These are phyloP conservation scores for Verticillium longisporum DNA, from an alignment of 2,329 filamentous ascomycete species.

Conservation along the genomic window DNA sequence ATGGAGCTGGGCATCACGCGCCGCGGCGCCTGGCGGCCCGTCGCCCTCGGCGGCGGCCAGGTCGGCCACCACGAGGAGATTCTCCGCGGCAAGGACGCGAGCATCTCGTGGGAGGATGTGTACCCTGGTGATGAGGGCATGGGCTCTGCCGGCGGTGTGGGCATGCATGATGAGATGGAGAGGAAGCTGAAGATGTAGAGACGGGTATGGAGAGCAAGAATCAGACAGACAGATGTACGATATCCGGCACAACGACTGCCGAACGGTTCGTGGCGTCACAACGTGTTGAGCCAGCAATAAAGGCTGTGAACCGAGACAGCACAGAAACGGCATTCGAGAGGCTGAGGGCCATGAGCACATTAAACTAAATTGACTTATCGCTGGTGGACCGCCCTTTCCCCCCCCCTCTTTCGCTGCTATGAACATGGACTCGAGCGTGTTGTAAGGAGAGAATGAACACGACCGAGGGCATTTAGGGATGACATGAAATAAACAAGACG, in stretches of 20 bases:
- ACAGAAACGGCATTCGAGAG: too few relatives aligned
- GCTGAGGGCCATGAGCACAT: neutral
- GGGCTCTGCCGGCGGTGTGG: constrained; percentile 37
- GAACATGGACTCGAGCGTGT: neutral
- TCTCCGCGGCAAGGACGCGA: constrained; percentile 68
- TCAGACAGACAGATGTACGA: constrained; percentile 4
- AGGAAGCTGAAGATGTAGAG: constrained; percentile 71
- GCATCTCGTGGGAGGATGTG: constrained; percentile 88
- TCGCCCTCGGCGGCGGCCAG: constrained; percentile 55
- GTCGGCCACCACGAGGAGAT: too few relatives aligned
- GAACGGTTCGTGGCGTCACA: neutral
- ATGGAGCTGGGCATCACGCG: constrained; percentile 92
- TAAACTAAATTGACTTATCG: neutral
- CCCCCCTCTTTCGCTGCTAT: neutral
- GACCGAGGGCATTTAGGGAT: neutral
- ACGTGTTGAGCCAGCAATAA: constrained; percentile 4
- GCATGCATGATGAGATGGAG: constrained; percentile 93
- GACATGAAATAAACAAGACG: neutral
- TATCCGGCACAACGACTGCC: neutral
- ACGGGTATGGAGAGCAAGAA: too few relatives aligned
- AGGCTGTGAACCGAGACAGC: too few relatives aligned
- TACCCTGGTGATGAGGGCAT: constrained; percentile 73
- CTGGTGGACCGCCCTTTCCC: too few relatives aligned
- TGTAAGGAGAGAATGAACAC: neutral
- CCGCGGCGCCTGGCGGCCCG: constrained; percentile 73